Evolutionary conservation across 2,329 filamentous ascomycete genomes (phyloP), one percentile per base, ranked within the genome.

Genomic region (Aspergillus oerlinghausenensis): DNA sequence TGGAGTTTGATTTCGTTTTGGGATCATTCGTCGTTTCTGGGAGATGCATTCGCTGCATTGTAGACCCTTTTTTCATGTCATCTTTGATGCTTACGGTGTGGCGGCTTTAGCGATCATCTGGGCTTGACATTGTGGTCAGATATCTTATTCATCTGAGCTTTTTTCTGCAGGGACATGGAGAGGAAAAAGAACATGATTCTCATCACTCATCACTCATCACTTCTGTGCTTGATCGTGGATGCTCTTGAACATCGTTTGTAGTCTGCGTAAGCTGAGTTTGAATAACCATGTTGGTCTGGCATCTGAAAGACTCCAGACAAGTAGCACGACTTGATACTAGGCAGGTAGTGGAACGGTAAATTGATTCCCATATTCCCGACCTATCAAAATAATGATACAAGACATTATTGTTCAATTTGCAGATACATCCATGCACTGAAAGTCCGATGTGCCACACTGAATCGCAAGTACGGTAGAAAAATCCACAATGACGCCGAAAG

Each of bases 11-110:
- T 38, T 50, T 57, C 35, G 58, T 23, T 60, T 49, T 53, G 57
- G 59, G 57, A 62, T 62, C 61, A 62, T 62, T 60, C 53, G 60
- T 58, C 55, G 54, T 26, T 52, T 57, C 32, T 58, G 25, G 42
- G 60, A 53, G 53, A 51, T 19, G 19, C 40, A 42, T 50, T 28
- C 35, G 38, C 21, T 51, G 50, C 26, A 40, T 42, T 47, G 32
- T 55, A 55, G 54, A 55, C 42, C 45, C 9, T 47, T 38, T 42
- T 42, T 50, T 45, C 29, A 45, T 21, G 9, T 50, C 17, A 17
- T 43, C n/a, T 50, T 56, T 10, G 42, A 32, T 49, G 10, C 38
- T 52, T 55, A 38, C 6, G 32, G 32, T 38, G 32, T 38, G 14
- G 14, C 14, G 32, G 14, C 32, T 35, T 38, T 38, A 38, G 32